These are phyloP conservation scores for Cetradonia linearis DNA, from an alignment of 495 filamentous ascomycete genomes.

Conservation along the genomic window DNA sequence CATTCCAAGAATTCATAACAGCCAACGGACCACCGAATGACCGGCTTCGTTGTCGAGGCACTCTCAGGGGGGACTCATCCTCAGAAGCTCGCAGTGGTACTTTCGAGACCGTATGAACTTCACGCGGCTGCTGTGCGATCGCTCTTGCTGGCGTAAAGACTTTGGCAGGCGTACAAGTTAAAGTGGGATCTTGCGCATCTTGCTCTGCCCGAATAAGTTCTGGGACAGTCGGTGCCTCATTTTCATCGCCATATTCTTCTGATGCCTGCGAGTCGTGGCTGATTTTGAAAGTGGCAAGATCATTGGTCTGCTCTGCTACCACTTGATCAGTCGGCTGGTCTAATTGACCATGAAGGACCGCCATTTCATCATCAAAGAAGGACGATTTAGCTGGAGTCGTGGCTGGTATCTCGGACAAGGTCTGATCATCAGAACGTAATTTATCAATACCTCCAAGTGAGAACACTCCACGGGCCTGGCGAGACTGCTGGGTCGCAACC, in stretches of 20 bases:
- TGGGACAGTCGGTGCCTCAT: conserved; percentile 45
- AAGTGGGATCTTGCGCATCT: conserved; percentile 18
- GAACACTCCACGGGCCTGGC: conserved; percentile 35
- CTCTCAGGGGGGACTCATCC: conserved; percentile 48
- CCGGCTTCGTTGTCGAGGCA: conserved; percentile 45
- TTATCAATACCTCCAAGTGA: conserved; percentile 27
- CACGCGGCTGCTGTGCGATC: conserved; percentile 26
- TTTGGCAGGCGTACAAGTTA: conserved; percentile 26
- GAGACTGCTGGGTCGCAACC: conserved; percentile 28
- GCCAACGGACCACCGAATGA: conserved; percentile 34
- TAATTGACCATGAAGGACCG: conserved; percentile 32
- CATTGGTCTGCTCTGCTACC: conserved; percentile 33
- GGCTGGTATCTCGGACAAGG: conserved; percentile 15
- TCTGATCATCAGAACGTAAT: neutral
- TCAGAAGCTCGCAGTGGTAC: conserved; percentile 63
- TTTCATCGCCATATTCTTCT: conserved; percentile 55
- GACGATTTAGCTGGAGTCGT: conserved; percentile 30
- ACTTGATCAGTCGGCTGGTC: conserved; percentile 24
- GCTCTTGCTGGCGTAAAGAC: conserved; percentile 33
- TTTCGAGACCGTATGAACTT: conserved; percentile 64
- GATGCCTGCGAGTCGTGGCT: conserved; percentile 42
- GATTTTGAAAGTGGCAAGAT: conserved; percentile 12
- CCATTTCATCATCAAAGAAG: conserved; percentile 53
- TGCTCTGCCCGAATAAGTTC: conserved; percentile 28
- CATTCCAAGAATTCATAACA: conserved; percentile 21